Percentiles rank a stretch among this genome's conserved stretches.
These are phyloP conservation scores for Solanum habrochaites DNA, from an alignment of 257 asterid species.

Conservation along the genomic window DNA sequence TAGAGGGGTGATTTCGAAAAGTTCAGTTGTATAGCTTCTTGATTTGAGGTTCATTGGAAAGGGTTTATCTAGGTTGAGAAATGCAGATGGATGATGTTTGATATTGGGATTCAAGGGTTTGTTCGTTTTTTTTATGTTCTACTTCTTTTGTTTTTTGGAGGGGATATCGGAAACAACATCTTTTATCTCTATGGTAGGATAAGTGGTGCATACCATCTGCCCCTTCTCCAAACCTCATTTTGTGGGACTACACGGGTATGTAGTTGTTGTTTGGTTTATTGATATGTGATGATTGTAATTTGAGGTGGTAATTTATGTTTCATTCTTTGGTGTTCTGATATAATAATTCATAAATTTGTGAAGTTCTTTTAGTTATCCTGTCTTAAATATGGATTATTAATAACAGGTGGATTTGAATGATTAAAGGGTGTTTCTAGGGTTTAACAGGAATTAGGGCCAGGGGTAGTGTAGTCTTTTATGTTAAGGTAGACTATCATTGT, in stretches of 20 bases:
- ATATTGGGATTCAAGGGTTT: neutral
- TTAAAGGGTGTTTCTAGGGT: neutral
- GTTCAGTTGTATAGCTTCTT: neutral
- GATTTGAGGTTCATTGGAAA: neutral
- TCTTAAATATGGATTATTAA: neutral
- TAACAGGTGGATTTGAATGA: neutral
- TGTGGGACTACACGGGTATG: neutral
- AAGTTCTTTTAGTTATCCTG: neutral
- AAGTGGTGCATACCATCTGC: neutral
- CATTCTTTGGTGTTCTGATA: neutral
- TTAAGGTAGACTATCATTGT: neutral
- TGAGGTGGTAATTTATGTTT: neutral
- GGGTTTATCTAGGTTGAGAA: neutral
- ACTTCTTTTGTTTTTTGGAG: neutral
- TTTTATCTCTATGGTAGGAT: neutral
- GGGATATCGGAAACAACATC: neutral
- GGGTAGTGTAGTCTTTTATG: constrained; percentile 40
- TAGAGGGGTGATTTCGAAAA: neutral
- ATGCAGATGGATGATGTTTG: neutral
- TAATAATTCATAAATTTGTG: neutral
- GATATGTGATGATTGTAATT: neutral
- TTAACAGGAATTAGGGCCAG: neutral
- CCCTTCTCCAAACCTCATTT: neutral
- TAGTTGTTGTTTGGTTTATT: neutral
- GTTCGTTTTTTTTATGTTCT: neutral